Percentiles rank a stretch among this genome's conserved stretches.
phyloP scores from a whole-genome alignment of 495 filamentous ascomycete genomes.

The Penicilliopsis zonata region DNA sequence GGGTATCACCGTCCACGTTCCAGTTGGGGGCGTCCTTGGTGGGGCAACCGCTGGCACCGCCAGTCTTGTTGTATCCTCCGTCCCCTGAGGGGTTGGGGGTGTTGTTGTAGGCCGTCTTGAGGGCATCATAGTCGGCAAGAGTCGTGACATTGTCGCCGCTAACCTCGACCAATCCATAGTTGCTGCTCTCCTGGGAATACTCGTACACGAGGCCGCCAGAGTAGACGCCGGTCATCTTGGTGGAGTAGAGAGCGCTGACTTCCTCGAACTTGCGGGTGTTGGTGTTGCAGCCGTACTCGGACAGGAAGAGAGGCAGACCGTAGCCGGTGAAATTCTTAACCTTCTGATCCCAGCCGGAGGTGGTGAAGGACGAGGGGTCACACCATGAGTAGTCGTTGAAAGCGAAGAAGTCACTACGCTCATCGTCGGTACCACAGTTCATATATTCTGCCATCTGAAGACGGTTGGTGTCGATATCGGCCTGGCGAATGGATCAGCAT shows the following conservation, averaged over 20 bases:
- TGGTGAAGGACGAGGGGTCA: slow-evolving; percentile 61
- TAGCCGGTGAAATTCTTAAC: slow-evolving; percentile 85
- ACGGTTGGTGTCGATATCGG: slow-evolving; percentile 73
- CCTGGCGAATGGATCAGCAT: slow-evolving; percentile 8
- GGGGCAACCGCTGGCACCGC: slow-evolving; percentile 58
- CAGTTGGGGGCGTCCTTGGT: slow-evolving; percentile 48
- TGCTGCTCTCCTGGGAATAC: slow-evolving; percentile 67
- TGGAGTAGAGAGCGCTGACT: slow-evolving; percentile 66
- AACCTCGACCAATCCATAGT: slow-evolving; percentile 70
- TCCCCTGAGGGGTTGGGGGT: slow-evolving; percentile 57
- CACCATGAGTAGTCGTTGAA: slow-evolving; percentile 99
- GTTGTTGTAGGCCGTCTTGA: slow-evolving; percentile 50
- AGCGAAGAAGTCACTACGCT: slow-evolving; percentile 87
- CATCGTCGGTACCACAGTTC: slow-evolving; percentile 83
- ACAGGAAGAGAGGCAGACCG: slow-evolving; percentile 87
- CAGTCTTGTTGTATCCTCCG: slow-evolving; percentile 63
- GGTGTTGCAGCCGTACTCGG: slow-evolving; percentile 84
- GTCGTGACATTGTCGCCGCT: slow-evolving; percentile 41
- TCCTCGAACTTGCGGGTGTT: slow-evolving; percentile 74
- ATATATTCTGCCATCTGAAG: slow-evolving; percentile 84
- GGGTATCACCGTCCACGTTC: slow-evolving; percentile 52
- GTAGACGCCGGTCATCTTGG: slow-evolving; percentile 81
- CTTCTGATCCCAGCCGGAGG: slow-evolving; percentile 82
- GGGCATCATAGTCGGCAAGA: slow-evolving; percentile 50
- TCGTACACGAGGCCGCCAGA: slow-evolving; percentile 95